Conservation (phyloP, 192 early-diverging fungal species). For the Gamsiella multidivaricata region DNA sequence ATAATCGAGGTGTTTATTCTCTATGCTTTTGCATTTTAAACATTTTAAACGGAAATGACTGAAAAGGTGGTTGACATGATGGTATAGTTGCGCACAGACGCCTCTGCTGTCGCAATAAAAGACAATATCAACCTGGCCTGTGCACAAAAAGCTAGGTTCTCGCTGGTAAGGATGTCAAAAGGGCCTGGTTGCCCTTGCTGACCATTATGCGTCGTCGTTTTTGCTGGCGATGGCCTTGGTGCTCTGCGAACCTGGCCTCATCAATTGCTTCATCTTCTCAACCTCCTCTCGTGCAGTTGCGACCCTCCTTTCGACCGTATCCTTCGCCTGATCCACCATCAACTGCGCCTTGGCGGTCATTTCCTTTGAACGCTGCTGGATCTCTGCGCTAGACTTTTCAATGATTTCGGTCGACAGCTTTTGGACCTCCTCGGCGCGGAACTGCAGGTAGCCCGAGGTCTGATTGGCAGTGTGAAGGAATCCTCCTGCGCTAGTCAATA, state of each 20-base stretch:
- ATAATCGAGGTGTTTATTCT: background rate
- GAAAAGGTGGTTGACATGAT: background rate
- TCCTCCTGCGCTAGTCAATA: conserved; percentile 61
- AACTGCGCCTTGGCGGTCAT: conserved; percentile 49
- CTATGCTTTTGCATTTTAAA: background rate
- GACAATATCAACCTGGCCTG: background rate
- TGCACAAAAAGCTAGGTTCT: conserved; percentile 4
- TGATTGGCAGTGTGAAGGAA: conserved; percentile 60
- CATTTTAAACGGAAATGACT: too few relatives aligned
- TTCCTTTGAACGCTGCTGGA: conserved; percentile 36
- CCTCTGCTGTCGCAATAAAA: conserved; percentile 4
- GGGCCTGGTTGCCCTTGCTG: too few relatives aligned
- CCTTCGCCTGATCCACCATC: conserved; percentile 48
- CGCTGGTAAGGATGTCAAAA: too few relatives aligned
- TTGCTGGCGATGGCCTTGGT: conserved; percentile 27
- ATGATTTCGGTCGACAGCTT: conserved; percentile 50
- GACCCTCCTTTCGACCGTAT: conserved; percentile 39
- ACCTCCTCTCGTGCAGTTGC: conserved; percentile 44
- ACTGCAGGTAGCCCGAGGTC: conserved; percentile 48
- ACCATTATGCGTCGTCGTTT: background rate
- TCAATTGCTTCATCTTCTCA: conserved; percentile 31
- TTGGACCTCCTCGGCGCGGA: conserved; percentile 47
- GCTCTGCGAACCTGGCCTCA: conserved; percentile 10
- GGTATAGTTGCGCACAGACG: conserved; percentile 11
- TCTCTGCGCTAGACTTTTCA: conserved; percentile 44